A percentile compares a stretch with the other conserved stretches of the same genome.
Conservation (phyloP, 164 flowering plant species). For the Santalum album region DNA sequence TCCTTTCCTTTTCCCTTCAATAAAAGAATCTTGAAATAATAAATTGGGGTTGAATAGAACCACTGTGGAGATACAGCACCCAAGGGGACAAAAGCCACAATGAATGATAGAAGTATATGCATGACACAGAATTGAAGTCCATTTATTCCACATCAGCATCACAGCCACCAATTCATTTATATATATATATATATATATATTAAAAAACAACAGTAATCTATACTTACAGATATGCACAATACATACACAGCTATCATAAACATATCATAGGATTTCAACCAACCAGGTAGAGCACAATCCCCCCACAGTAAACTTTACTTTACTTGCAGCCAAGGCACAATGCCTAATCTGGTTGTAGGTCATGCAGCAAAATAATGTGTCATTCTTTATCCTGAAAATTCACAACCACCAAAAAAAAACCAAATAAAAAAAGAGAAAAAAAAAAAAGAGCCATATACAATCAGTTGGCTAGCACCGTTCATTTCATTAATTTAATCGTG, state of each 20-base stretch:
- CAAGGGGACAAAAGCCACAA: no score
- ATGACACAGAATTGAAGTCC: no score
- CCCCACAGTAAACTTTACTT: neutral
- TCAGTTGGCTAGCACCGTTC: neutral
- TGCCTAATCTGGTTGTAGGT: neutral
- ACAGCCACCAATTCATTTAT: no score
- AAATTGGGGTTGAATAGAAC: no score
- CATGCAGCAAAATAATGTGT: neutral
- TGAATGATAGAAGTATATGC: no score
- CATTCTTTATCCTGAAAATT: neutral
- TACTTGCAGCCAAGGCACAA: neutral
- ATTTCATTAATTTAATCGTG: neutral
- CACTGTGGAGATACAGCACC: no score
- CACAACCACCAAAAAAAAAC: no score
- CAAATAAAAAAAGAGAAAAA: neutral
- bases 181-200: no score
- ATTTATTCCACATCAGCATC: no score
- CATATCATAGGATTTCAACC: neutral
- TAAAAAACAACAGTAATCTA: neutral
- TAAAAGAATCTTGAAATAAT: no score
- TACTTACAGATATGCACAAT: neutral
- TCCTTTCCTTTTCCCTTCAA: no score
- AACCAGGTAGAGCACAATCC: neutral
- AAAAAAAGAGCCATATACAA: neutral
- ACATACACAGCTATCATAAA: neutral